phyloP scores from a whole-genome alignment of 1,284 basidiomycete species.

The Tausonia pullulans region DNA sequence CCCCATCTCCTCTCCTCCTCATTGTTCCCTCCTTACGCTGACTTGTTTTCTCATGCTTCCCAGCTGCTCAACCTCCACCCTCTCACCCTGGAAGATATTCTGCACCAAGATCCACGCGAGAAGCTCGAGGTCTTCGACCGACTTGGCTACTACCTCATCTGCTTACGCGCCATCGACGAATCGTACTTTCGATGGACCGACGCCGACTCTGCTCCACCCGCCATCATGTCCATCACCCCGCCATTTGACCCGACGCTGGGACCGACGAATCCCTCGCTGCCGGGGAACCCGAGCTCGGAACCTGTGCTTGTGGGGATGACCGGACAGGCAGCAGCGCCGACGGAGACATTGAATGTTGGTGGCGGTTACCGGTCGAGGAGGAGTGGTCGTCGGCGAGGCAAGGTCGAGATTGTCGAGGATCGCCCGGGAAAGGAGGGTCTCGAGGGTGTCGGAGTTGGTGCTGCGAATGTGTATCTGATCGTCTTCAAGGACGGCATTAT shows the following conservation, averaged over 20 bases:
- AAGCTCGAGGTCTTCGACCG: slow-evolving; percentile 82
- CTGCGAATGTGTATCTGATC: slow-evolving; percentile 76
- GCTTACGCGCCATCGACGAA: slow-evolving; percentile 72
- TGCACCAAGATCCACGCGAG: slow-evolving; percentile 88
- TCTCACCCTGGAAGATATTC: slow-evolving; percentile 84
- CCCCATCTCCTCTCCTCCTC: too few relatives aligned
- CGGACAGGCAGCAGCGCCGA: neutral
- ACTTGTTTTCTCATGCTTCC: slow-evolving; percentile 8
- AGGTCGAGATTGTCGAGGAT: slow-evolving; percentile 46
- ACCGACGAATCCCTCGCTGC: slow-evolving; percentile 8
- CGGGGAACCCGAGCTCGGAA: slow-evolving; percentile 8
- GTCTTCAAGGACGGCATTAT: slow-evolving; percentile 85
- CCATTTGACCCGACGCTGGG: slow-evolving; percentile 6
- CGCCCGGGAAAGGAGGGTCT: slow-evolving; percentile 45
- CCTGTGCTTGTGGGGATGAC: neutral
- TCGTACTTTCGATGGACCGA: slow-evolving; percentile 46
- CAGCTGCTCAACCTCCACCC: slow-evolving; percentile 83
- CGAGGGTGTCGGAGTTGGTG: slow-evolving; percentile 53
- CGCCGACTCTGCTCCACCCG: neutral
- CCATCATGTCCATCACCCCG: neutral
- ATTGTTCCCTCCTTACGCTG: slow-evolving; percentile 1
- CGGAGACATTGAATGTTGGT: slow-evolving; percentile 20
- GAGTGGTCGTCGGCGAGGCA: slow-evolving; percentile 32
- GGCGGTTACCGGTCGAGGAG: slow-evolving; percentile 14
- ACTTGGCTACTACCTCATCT: slow-evolving; percentile 87